Base-by-base conservation (phyloP, 1,139 yeast genomes). In the Debaryomycetaceae sp. region DNA sequence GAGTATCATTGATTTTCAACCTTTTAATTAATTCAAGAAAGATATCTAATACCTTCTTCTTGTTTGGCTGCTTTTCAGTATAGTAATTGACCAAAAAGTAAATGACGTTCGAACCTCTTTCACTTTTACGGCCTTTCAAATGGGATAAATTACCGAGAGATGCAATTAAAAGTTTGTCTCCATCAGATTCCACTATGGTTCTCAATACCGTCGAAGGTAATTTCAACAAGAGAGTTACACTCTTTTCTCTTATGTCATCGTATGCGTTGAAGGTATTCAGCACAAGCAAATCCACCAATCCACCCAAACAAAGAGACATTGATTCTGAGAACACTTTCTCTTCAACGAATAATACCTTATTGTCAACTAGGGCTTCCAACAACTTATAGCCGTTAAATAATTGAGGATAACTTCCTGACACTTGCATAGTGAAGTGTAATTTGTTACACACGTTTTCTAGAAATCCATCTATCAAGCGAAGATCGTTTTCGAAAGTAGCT, bases 21-120 rank as follows among this genome's bases (percentile, higher is more conserved):
- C 58, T 56, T 0, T 54, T 53, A 1, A 74, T 45, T 24, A 81
- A 54, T 0, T 49, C 41, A 1, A 62, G 53, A 6, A 81, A 49
- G 22, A 75, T 62, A 2, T 52, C 55, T n/a, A 48, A 20, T 1
- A 54, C 48, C 13, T 47, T 43, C 11, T 58, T 50, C 6, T 58
- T 48, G 3, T 54, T 53, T 11, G 54, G 49, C 42, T 45, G 41
- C 22, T 39, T 34, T 9, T 51, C 48, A 5, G 52, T 47, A 34
- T 56, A 56, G n/a, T 58, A 57, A 40, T 54, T 59, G 54, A 63
- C 74, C 40, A 78, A 49, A 49, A 85, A 74, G 52, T 78, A 80
- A 37, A 85, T 65, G 11, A 84, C 66, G 38, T 83, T 75, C 0
- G 96, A 91, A 7, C 95, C 97, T 24, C 91, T 85, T 50, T 91